Percentiles rank a stretch among this genome's conserved stretches.
These are phyloP conservation scores for Inga oerstediana DNA, from an alignment of 306 rosid species.

Conservation along the genomic window DNA sequence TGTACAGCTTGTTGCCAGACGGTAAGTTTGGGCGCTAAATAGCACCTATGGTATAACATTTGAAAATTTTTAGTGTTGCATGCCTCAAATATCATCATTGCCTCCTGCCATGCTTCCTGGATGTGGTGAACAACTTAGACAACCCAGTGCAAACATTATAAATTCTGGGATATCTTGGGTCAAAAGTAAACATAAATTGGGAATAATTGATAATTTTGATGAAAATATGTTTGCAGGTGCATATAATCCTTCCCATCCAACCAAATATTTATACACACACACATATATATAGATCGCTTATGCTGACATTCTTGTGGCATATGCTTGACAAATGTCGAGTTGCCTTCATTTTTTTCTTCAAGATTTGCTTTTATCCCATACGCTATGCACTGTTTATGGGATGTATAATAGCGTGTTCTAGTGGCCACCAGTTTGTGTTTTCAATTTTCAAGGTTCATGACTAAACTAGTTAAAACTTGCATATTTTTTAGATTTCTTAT, in stretches of 20 bases:
- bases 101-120: background rate
- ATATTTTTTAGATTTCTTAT: conserved; percentile 4
- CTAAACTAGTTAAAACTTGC: background rate
- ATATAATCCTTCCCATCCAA: background rate
- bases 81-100: conserved; percentile 12
- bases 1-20: conserved; percentile 88
- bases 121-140: background rate
- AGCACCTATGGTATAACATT: background rate
- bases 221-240: background rate
- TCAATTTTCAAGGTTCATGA: background rate
- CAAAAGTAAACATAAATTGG: background rate
- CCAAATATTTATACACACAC: background rate
- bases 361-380: conserved; percentile 7
- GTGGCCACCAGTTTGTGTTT: background rate
- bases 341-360: background rate
- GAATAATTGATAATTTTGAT: background rate
- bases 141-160: background rate
- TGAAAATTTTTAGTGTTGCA: conserved; percentile 5
- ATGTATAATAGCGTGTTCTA: background rate
- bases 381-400: background rate
- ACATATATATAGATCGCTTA: background rate
- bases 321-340: background rate
- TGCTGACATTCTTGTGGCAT: background rate
- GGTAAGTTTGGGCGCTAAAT: conserved; percentile 53
- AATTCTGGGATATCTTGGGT: background rate